Evolutionary conservation across 2,329 filamentous ascomycete species (phyloP), one percentile per base, ranked within the genome.

Genomic region (Karstenula rhodostoma): DNA sequence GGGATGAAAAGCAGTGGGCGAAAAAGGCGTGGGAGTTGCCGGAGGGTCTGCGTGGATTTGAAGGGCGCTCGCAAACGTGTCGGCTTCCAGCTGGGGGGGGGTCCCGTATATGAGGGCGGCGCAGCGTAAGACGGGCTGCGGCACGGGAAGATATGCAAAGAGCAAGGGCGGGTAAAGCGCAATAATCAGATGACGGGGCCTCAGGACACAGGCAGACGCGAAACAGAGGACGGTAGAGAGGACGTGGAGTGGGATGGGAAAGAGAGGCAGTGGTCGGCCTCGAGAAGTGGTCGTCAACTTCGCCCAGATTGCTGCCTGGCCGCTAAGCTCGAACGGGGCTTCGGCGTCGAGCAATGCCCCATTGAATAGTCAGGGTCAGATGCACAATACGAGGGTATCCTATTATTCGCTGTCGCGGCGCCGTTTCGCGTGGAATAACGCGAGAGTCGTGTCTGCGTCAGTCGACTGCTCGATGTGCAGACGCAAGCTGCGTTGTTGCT

Each of bases 101-200:
- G 47, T 58, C 61, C 44, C 54, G 61, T 65, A 73, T 73, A 72
- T 64, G 71, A 75, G 70, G 74, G 72, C 72, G 73, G 70, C 68
- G 73, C 72, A 70, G 59, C 60, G 69, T 70, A 58, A 71, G 66
- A 73, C 67, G 70, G 65, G 64, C 63, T 67, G 67, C 65, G 68
- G 65, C 65, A 59, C 67, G 70, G 70, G 64, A 65, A 63, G 65
- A 53, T 62, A 59, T 57, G 62, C 66, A 65, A 65, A 51, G 69
- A 69, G 64, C 61, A 66, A 58, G 58, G 63, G 69, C 62, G 67
- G 62, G 7, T 64, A 67, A 60, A 65, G 60, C 53, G 67, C 61
- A 67, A 66, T 63, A 65, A 61, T 52, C 59, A 62, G 67, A 59
- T 67, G 60, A 64, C 60, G 65, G 67, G 62, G 73, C 74, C 73